Percentiles rank a stretch among this genome's conserved stretches.
These are phyloP conservation scores for Septoria linicola DNA, from an alignment of 2,329 filamentous ascomycete genomes.

Conservation along the genomic window DNA sequence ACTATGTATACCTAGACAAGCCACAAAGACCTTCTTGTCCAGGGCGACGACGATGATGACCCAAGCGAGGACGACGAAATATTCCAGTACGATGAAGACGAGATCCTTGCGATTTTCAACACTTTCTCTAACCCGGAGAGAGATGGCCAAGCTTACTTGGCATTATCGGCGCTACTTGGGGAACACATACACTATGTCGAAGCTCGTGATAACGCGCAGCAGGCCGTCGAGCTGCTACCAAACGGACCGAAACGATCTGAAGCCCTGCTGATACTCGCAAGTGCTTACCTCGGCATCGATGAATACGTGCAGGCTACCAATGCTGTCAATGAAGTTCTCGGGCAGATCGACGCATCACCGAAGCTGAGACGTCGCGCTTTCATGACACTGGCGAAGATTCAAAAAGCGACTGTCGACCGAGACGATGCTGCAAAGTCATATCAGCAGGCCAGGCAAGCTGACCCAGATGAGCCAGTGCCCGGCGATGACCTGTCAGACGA, in stretches of 20 bases:
- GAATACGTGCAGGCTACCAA: constrained; percentile 3
- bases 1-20: not conserved
- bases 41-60: constrained; percentile 2
- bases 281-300: not conserved
- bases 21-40: not conserved
- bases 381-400: constrained; percentile 5
- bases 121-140: constrained; percentile 4
- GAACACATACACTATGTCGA: constrained; percentile 1
- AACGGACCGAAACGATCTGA: not conserved
- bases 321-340: not conserved
- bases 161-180: constrained; percentile 1
- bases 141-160: constrained; percentile 6
- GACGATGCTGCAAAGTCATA: constrained; percentile 6
- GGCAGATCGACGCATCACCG: not conserved
- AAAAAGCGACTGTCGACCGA: not conserved
- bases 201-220: not conserved
- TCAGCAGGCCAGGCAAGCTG: constrained; percentile 2
- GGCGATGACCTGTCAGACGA: constrained; percentile 8
- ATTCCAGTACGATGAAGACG: not conserved
- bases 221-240: constrained; percentile 2
- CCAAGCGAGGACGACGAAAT: not conserved
- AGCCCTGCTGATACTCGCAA: constrained; percentile 1
- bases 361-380: constrained; percentile 1
- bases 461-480: constrained; percentile 9
- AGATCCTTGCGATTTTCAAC: constrained; percentile 3